Evolutionary conservation across 345 rosid species (phyloP).

Genomic region (Arabidopsis arenosa): DNA sequence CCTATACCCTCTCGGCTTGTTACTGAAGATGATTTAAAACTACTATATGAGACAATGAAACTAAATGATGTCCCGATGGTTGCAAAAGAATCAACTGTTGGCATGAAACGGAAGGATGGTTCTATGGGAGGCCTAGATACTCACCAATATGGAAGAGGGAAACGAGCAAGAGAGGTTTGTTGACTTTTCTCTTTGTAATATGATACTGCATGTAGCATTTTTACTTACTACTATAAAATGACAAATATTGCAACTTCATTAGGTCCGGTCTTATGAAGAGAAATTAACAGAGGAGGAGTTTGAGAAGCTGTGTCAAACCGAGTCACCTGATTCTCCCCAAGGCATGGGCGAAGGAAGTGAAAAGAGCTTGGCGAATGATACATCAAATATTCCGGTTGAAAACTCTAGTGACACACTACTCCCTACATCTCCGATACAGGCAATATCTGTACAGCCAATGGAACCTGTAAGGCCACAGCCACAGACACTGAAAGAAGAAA

Average conservation of each 20-base stretch:
- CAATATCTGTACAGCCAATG: slow-evolving; percentile 21
- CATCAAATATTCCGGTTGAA: slow-evolving; percentile 32
- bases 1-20: slow-evolving; percentile 84
- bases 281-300: slow-evolving; percentile 95
- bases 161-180: slow-evolving; percentile 93
- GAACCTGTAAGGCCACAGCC: slow-evolving; percentile 26
- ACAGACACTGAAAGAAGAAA: slow-evolving; percentile 59
- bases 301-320: slow-evolving; percentile 88
- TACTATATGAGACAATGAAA: slow-evolving; percentile 75
- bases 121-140: slow-evolving; percentile 67
- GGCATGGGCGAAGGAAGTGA: slow-evolving; percentile 57
- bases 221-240: slow-evolving; percentile 13
- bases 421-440: slow-evolving; percentile 29
- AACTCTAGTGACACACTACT: slow-evolving; percentile 5
- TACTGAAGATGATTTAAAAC: slow-evolving; percentile 77
- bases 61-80: slow-evolving; percentile 64
- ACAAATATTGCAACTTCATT: slow-evolving; percentile 14
- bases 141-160: slow-evolving; percentile 89
- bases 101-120: slow-evolving; percentile 67
- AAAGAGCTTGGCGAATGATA: slow-evolving; percentile 53
- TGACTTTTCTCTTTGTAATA: slow-evolving; percentile 33
- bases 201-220: not conserved
- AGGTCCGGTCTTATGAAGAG: slow-evolving; percentile 96
- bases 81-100: slow-evolving; percentile 54
- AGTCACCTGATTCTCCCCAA: slow-evolving; percentile 71